Base-by-base conservation (phyloP, 2,329 filamentous ascomycete species). In the Daldinia eschscholtzii region DNA sequence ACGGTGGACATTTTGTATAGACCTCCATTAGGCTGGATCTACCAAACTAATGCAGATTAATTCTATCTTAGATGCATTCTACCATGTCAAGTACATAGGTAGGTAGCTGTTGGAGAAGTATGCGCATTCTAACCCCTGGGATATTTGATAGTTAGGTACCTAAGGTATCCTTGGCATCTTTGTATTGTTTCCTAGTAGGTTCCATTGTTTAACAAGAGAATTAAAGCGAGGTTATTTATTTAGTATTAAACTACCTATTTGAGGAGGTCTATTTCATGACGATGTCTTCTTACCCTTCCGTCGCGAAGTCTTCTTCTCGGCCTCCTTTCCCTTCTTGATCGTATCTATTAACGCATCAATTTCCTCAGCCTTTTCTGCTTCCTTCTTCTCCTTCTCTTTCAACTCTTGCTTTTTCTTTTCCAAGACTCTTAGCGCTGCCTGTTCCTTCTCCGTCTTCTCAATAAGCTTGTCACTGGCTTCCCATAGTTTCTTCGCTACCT, bases 391-490 rank as follows among this genome's bases (percentile, higher is more conserved):
- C 65, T 78, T 55, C 6, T 77, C 73, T 23, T 72, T 68, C 0
- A 76, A 77, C 7, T 83, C 82, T 5, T 79, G 79, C 56, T 56
- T 64, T 3, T 87, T 81, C 71, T 77, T 87, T 65, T 70, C 82
- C 30, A 70, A 67, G 4, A 78, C 77, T 4, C 71, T 87, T 2
- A 77, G 23, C 1, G 75, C 72, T 7, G 94, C 94, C 26, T 91
- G 88, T 77, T 91, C 88, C 82, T 93, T 97, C 80, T 98, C 94
- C 13, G 91, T 87, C 74, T 87, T 87, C 79, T 97, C 91, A 63
- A 98, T 91, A 70, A 97, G 88, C 77, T 89, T 89, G 76, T 97
- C 94, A 77, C 92, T 97, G 65, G 92, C 90, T 77, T 97, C 89
- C 95, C 95, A 99, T 15, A 99, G 83, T 78, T 90, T 88, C 86